A percentile compares a stretch with the other conserved stretches of the same genome.
These are phyloP conservation scores for Phytophthora brassicae DNA, from an alignment of 352 stramenopile species.

Conservation along the genomic window DNA sequence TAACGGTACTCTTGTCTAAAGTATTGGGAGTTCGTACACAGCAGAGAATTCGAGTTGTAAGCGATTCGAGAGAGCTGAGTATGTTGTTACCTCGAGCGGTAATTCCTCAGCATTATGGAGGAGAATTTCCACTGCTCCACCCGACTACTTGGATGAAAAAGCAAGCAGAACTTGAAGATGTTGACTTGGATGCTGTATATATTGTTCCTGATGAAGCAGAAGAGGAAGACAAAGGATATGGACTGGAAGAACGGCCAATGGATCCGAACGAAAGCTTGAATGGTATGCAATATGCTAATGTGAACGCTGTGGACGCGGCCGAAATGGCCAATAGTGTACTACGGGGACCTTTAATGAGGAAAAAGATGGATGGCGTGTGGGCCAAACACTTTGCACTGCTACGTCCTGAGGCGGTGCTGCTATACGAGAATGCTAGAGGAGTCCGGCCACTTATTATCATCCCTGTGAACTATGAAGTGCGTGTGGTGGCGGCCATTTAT, in stretches of 20 bases:
- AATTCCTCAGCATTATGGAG: slow-evolving; percentile 68
- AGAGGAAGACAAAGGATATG: slow-evolving; percentile 52
- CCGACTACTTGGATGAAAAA: slow-evolving; percentile 60
- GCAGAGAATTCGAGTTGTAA: slow-evolving; percentile 55
- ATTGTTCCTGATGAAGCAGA: slow-evolving; percentile 22
- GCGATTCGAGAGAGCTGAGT: slow-evolving; percentile 43
- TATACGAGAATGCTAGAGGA: slow-evolving; percentile 64
- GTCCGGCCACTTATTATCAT: slow-evolving; percentile 76
- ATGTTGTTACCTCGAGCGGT: slow-evolving; percentile 44
- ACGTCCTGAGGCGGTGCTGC: slow-evolving; percentile 64
- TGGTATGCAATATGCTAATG: slow-evolving; percentile 81
- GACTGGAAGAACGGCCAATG: slow-evolving; percentile 23
- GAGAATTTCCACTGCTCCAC: slow-evolving; percentile 53
- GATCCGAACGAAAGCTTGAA: slow-evolving; percentile 53
- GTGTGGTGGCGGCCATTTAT: slow-evolving; percentile 47
- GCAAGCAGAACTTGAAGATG: slow-evolving; percentile 72
- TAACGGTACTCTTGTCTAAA: slow-evolving; percentile 60
- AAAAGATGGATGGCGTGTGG: slow-evolving; percentile 73
- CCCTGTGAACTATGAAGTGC: slow-evolving; percentile 64
- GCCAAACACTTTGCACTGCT: slow-evolving; percentile 70
- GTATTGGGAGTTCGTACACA: slow-evolving; percentile 48
- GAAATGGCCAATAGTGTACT: slow-evolving; percentile 75
- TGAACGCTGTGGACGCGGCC: slow-evolving; percentile 57
- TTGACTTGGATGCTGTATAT: slow-evolving; percentile 50
- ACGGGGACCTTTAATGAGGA: slow-evolving; percentile 61